Conservation (phyloP, 2,329 filamentous ascomycete species). For the Graphiopsis chlorocephala region DNA sequence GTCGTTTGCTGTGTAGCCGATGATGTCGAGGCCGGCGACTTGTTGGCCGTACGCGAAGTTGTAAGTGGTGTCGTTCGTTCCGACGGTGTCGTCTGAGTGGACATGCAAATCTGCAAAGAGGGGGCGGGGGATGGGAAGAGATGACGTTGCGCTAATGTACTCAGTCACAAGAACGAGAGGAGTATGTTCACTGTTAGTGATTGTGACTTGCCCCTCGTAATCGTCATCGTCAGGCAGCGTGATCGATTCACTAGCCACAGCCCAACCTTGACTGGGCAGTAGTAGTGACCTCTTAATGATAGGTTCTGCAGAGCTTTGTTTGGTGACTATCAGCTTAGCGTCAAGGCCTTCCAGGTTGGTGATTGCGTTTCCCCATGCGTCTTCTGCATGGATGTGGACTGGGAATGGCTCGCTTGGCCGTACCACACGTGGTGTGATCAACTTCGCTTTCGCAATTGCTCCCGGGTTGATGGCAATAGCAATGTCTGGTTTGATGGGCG, state of each 20-base stretch:
- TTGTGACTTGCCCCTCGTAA: neutral
- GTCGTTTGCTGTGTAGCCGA: slow-evolving; percentile 40
- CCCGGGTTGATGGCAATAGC: slow-evolving; percentile 27
- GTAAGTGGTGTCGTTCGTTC: slow-evolving; percentile 37
- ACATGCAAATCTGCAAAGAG: slow-evolving; percentile 39
- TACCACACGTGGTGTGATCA: slow-evolving; percentile 19
- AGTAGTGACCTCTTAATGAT: neutral
- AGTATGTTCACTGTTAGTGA: neutral
- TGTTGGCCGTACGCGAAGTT: slow-evolving; percentile 39
- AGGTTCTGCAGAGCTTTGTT: neutral
- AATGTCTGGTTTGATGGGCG: slow-evolving; percentile 32
- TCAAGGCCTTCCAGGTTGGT: neutral
- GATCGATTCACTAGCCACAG: neutral
- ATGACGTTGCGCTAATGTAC: slow-evolving; percentile 20
- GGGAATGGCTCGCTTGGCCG: neutral
- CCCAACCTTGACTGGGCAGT: neutral
- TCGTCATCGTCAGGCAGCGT: neutral
- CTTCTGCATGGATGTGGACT: neutral
- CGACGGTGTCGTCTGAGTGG: slow-evolving; percentile 40
- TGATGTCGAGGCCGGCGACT: slow-evolving; percentile 38
- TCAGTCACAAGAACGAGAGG: neutral
- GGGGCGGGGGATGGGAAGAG: slow-evolving; percentile 25
- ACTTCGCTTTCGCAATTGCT: slow-evolving; percentile 21
- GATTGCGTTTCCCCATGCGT: neutral
- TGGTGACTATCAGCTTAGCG: neutral